A percentile compares a stretch with the other conserved stretches of the same genome.
Conservation (phyloP, 1,139 yeast species). For the Suhomyces yuchorum region DNA sequence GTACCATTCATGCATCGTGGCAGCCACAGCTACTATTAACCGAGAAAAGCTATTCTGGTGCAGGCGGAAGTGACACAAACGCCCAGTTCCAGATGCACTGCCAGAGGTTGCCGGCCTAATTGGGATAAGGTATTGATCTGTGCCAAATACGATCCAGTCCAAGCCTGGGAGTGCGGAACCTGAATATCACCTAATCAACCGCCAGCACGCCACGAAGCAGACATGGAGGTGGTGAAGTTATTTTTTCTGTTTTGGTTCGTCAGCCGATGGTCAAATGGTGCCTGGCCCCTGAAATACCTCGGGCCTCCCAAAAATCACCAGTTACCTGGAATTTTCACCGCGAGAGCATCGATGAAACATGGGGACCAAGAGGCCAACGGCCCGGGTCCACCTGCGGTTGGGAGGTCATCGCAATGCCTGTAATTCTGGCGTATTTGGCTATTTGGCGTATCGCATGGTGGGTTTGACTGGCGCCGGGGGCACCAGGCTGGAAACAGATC, state of each 20-base stretch:
- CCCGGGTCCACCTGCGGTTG: neutral
- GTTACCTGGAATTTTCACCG: constrained; percentile 2
- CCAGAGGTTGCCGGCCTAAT: neutral
- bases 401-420: neutral
- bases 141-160: neutral
- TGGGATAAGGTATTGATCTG: neutral
- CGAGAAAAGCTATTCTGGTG: neutral
- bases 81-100: constrained; percentile 2
- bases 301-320: neutral
- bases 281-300: constrained; percentile 1
- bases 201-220: constrained; percentile 1
- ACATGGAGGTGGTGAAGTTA: neutral
- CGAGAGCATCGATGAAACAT: neutral
- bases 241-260: neutral
- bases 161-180: neutral
- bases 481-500: neutral
- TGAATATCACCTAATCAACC: neutral
- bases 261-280: neutral
- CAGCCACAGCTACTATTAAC: neutral
- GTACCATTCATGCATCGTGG: neutral
- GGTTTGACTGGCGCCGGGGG: too few species aligned
- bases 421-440: too few species aligned
- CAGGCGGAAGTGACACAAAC: constrained; percentile 1
- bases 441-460: too few species aligned
- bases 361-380: neutral